Evolutionary conservation across 2,329 filamentous ascomycete genomes (phyloP).

Genomic region (Claviceps fusiformis): DNA sequence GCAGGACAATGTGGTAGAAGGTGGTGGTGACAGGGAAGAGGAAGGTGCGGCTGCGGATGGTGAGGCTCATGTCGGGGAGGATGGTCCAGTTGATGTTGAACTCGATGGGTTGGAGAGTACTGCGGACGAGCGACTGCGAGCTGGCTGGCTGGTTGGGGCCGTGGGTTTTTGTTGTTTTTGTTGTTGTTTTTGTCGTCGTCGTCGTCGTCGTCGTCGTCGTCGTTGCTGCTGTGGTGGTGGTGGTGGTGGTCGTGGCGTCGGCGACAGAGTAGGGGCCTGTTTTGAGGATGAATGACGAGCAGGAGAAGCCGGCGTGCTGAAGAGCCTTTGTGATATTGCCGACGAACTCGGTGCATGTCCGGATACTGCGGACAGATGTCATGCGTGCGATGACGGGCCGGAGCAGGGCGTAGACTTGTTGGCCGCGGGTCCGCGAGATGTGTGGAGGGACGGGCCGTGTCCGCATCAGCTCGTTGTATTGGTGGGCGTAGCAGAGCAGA

Average conservation of each 20-base stretch:
- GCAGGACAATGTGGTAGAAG: slow-evolving; percentile 29
- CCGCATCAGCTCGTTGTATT: slow-evolving; percentile 56
- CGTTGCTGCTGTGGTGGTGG: no score
- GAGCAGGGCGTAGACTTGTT: slow-evolving; percentile 35
- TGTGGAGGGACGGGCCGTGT: slow-evolving; percentile 39
- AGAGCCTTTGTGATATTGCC: slow-evolving; percentile 30
- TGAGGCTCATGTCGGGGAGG: slow-evolving; percentile 27
- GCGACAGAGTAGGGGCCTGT: slow-evolving; percentile 21
- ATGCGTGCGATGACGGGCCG: slow-evolving; percentile 37
- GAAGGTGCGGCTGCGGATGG: slow-evolving; percentile 31
- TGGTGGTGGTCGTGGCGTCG: slow-evolving; percentile 9
- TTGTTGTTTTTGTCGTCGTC: no score
- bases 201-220: no score
- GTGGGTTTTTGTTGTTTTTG: slow-evolving; percentile 1
- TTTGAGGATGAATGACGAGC: slow-evolving; percentile 28
- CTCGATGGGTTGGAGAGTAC: slow-evolving; percentile 27
- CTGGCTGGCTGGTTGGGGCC: slow-evolving; percentile 24
- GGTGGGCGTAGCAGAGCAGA: slow-evolving; percentile 66
- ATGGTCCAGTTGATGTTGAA: slow-evolving; percentile 31
- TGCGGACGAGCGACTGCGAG: slow-evolving; percentile 31
- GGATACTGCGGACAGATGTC: slow-evolving; percentile 28
- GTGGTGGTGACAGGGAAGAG: slow-evolving; percentile 30
- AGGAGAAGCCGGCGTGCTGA: slow-evolving; percentile 29
- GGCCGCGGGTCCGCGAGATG: slow-evolving; percentile 22
- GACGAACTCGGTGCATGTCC: slow-evolving; percentile 26